Evolutionary conservation across 257 asterid genomes (phyloP).

Genomic region (Echites panduratus): DNA sequence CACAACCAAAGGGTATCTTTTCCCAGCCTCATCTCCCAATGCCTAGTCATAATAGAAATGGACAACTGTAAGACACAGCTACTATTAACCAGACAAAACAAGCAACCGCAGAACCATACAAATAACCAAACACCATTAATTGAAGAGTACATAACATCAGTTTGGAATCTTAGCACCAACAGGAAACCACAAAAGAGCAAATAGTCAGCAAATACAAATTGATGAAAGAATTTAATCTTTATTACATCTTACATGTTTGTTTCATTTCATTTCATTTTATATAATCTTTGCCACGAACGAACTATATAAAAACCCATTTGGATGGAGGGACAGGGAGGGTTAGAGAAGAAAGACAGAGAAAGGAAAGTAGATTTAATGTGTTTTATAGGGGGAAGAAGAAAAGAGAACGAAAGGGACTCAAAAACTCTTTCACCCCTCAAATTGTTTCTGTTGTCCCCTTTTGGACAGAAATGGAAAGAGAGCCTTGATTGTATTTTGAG

Average conservation of each 20-base stretch:
- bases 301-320: too few species aligned
- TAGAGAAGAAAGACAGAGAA: too few species aligned
- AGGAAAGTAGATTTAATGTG: too few species aligned
- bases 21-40: conserved; percentile 39
- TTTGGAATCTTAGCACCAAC: neutral
- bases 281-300: neutral
- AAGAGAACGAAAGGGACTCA: too few species aligned
- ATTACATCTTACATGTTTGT: neutral
- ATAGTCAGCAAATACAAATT: neutral
- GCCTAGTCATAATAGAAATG: conserved; percentile 27
- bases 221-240: neutral
- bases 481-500: too few species aligned
- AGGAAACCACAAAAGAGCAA: neutral
- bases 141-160: neutral
- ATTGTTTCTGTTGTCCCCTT: too few species aligned
- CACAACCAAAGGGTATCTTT: conserved; percentile 62
- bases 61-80: neutral
- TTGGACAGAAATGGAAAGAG: too few species aligned
- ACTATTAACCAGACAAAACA: neutral
- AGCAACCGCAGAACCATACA: neutral
- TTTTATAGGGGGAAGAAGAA: too few species aligned
- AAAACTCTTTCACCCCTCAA: too few species aligned
- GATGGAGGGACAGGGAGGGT: too few species aligned
- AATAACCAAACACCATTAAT: neutral
- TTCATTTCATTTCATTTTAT: neutral